Evolutionary conservation across 1,284 basidiomycete genomes (phyloP), one percentile per base, ranked within the genome.

Genomic region (Cutaneotrichosporon cyanovorans): DNA sequence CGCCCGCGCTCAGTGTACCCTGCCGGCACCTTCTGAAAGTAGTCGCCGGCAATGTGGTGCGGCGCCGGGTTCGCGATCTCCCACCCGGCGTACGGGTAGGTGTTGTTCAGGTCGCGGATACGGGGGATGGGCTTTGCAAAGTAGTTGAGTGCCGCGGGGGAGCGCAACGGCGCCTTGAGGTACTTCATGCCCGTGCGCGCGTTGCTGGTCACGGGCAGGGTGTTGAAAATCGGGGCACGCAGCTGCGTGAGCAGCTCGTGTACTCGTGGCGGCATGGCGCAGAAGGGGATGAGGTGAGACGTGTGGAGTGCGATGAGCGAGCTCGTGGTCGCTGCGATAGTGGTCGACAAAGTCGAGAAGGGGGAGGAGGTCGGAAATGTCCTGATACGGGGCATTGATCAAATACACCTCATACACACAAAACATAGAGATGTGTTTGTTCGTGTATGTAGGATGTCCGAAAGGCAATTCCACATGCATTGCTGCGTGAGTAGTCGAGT

Each of bases 111-210:
- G 0, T 41, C 32, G 5, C 37, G 39, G 32, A 50, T 44, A 3
- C 38, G 46, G 25, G 52, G 30, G 18, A 46, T 16, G 25, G 25
- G 25, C 44, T 55, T 32, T n/a, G 58, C 60, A 49, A 61, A 87
- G 74, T 91, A 92, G 15, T 77, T 73, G 56, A 82, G 66, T 79
- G 90, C 83, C 38, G 83, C 76, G 0, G 85, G 85, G 0, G 87
- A 87, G 2, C 80, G 78, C 30, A 91, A 77, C 7, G 82, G 77
- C 22, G 77, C 75, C 33, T 82, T 80, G 40, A 91, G 79, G 73
- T 90, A 86, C 71, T 91, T 91, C 18, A 85, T 81, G 28, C 88
- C 88, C 0, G 84, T 88, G 21, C 88, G 82, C 7, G 79, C 65
- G 35, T 80, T 80, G 5, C 77, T 77, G 0, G 87, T 87, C 69